These are phyloP conservation scores for Cystofilobasidium capitatum DNA, from an alignment of 768 basidiomycete genomes.

Conservation along the genomic window DNA sequence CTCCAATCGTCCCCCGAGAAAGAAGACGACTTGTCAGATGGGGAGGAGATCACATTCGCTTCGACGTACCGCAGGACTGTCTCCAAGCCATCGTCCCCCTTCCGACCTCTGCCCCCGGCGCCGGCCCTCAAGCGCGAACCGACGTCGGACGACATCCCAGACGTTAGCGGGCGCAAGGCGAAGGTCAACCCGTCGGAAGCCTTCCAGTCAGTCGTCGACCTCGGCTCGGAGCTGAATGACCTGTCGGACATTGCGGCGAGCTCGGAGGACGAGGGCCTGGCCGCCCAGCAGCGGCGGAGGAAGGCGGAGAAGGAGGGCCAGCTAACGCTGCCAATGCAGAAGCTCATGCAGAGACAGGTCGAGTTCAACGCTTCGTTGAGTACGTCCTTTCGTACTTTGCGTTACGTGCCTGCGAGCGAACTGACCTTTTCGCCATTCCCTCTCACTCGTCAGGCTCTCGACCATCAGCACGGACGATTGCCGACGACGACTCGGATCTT, in stretches of 20 bases:
- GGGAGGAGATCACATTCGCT: not conserved
- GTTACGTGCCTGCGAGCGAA: not conserved
- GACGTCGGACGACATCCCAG: not conserved
- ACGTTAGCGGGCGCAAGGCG: not conserved
- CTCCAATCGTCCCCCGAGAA: not conserved
- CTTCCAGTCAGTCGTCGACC: not conserved
- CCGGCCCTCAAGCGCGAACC: not conserved
- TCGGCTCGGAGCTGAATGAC: not conserved
- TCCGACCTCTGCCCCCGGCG: too few species aligned
- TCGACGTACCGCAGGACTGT: not conserved
- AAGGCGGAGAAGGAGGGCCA: not conserved
- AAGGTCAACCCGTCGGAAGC: not conserved
- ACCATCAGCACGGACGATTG: too few species aligned
- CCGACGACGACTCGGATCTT: too few species aligned
- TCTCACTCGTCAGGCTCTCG: too few species aligned
- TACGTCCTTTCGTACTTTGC: not conserved
- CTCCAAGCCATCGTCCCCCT: not conserved
- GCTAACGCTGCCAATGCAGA: not conserved
- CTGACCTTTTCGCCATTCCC: not conserved
- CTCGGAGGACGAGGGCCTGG: not conserved
- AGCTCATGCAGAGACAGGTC: not conserved
- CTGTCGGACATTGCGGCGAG: not conserved
- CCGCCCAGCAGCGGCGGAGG: not conserved
- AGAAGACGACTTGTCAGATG: conserved; percentile 2
- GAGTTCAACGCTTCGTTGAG: not conserved